Evolutionary conservation across 768 basidiomycete genomes (phyloP), one percentile per base, ranked within the genome.

Genomic region (Podaxis sp.): DNA sequence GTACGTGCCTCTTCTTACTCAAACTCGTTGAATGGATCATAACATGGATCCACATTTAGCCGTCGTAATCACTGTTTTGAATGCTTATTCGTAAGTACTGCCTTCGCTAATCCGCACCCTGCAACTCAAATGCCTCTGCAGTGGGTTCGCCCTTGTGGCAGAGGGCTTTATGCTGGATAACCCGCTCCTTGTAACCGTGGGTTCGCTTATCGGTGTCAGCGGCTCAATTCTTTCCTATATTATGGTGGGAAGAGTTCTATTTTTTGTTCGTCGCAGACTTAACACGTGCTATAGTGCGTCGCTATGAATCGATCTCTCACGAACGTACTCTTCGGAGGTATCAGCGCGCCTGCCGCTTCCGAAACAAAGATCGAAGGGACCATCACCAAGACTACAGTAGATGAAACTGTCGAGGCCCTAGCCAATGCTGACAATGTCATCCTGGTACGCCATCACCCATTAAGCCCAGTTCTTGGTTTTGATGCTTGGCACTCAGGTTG

Each of bases 111-210:
- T 24, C 22, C 24, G 39, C 46, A 59, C 64, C 33, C 6, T 52
- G 12, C 13, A 13, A 42, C 22, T 39, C 19, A 63, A 49, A 28
- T 13, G 15, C 56, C 36, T 13, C 52, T 19, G 30, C 55, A 82
- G 80, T 64, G 93, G 93, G 22, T 93, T 95, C 67, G 93, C 93
- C 17, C 85, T 95, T 11, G 92, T 95, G 17, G 93, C 93, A 2
- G 93, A 95, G 81, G 93, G 92, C 6, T 92, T 95, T 70, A 95
- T 95, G 93, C 73, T 95, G 66, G 90, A 95, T 68, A 94, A 95
- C 70, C 85, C 92, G 15, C 80, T 95, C 11, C 76, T 95, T 51
- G 92, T 91, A 1, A 91, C 90, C 0, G 85, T 95, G 39, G 93
- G 93, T 15, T 89, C 93, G 22, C 76, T 95, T 53, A 95, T 95